These are phyloP conservation scores for Fomitopsis pulvina DNA, from an alignment of 768 basidiomycete species.

Conservation along the genomic window DNA sequence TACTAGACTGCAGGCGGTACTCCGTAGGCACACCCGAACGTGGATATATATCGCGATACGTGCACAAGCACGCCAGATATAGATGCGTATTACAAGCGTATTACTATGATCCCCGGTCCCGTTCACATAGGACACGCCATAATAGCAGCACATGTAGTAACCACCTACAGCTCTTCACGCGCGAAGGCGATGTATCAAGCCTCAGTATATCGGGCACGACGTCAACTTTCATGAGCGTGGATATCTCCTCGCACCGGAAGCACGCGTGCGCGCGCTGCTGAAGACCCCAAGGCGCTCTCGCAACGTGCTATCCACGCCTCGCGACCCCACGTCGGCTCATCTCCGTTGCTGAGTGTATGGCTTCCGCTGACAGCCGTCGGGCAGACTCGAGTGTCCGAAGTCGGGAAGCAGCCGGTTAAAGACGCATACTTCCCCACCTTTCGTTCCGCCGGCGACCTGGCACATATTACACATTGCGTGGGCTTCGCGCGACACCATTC, in stretches of 20 bases:
- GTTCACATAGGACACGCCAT: not conserved
- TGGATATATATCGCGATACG: not conserved
- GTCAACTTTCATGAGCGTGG: not conserved
- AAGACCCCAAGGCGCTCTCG: too few relatives aligned
- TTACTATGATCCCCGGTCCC: too few relatives aligned
- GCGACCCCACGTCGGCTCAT: not conserved
- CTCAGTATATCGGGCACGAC: not conserved
- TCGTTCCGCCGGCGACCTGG: not conserved
- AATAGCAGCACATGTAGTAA: not conserved
- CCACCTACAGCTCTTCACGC: not conserved
- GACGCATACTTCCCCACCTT: not conserved
- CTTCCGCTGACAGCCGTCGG: not conserved
- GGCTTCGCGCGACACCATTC: too few relatives aligned
- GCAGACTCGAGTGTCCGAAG: not conserved
- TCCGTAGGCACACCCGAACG: not conserved
- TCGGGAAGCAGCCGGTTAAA: not conserved
- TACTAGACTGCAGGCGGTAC: not conserved
- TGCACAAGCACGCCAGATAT: not conserved
- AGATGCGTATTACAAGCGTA: not conserved
- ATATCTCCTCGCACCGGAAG: not conserved
- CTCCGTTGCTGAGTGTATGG: not conserved
- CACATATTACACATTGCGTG: too few relatives aligned
- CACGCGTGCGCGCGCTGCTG: not conserved
- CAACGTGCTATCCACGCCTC: too few relatives aligned
- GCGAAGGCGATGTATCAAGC: not conserved